Percentiles rank a stretch among this genome's conserved stretches.
Evolutionary conservation across 192 early-diverging fungal genomes (phyloP).

Genomic region (Coemansia sp.): DNA sequence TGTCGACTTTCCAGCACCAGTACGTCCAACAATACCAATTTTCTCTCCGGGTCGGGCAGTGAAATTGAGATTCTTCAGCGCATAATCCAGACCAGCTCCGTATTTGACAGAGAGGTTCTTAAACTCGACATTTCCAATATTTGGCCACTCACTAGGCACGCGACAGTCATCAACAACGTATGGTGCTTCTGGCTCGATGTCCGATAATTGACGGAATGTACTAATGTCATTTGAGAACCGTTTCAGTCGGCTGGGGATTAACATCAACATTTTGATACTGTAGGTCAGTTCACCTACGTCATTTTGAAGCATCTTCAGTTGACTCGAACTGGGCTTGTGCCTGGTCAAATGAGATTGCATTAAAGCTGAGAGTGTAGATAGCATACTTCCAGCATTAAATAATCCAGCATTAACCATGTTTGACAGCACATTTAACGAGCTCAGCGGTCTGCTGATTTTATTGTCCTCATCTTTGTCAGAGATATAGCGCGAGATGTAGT

Average conservation of each 20-base stretch:
- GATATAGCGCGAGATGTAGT: slow-evolving; percentile 61
- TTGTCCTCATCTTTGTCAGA: slow-evolving; percentile 63
- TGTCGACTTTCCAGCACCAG: slow-evolving; percentile 72
- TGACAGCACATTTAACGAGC: slow-evolving; percentile 64
- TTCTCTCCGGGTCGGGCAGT: slow-evolving; percentile 63
- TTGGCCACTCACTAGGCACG: slow-evolving; percentile 64
- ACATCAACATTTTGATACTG: neutral
- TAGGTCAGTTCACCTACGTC: neutral
- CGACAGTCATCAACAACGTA: slow-evolving; percentile 24
- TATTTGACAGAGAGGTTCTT: slow-evolving; percentile 63
- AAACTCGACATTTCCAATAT: slow-evolving; percentile 61
- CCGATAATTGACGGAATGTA: slow-evolving; percentile 60
- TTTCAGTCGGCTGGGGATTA: neutral
- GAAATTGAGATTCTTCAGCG: slow-evolving; percentile 63
- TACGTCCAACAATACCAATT: slow-evolving; percentile 73
- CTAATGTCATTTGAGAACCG: slow-evolving; percentile 23
- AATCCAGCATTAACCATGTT: slow-evolving; percentile 54
- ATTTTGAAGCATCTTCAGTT: neutral
- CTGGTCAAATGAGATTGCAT: slow-evolving; percentile 21
- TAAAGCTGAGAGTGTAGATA: slow-evolving; percentile 8
- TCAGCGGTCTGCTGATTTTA: slow-evolving; percentile 51
- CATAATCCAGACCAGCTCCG: slow-evolving; percentile 54
- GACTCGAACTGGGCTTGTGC: neutral
- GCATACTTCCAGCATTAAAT: slow-evolving; percentile 42
- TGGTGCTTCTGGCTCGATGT: slow-evolving; percentile 52